phyloP scores from a whole-genome alignment of 352 stramenopile species.

The Globisporangium nagaii region DNA sequence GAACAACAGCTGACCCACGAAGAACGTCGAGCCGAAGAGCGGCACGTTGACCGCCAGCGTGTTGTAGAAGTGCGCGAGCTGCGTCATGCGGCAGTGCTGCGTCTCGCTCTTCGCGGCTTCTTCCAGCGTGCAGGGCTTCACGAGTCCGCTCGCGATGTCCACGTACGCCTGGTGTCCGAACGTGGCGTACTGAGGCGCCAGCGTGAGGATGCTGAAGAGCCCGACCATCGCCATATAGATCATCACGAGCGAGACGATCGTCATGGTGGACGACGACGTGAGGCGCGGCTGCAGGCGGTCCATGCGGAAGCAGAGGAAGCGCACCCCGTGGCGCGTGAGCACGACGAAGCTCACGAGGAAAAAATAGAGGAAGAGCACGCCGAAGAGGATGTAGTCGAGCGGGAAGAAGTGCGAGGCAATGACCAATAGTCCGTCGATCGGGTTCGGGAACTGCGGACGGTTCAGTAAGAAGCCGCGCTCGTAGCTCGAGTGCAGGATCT shows the following conservation, averaged over 20 bases:
- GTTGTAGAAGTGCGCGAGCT: constrained; percentile 82
- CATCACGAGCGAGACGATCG: constrained; percentile 68
- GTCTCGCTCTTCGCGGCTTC: constrained; percentile 47
- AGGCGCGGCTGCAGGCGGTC: constrained; percentile 64
- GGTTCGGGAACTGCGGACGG: constrained; percentile 54
- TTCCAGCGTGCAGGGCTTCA: constrained; percentile 59
- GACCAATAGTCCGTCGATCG: constrained; percentile 70
- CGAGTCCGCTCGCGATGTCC: constrained; percentile 26
- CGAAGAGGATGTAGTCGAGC: constrained; percentile 81
- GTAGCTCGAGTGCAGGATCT: constrained; percentile 72
- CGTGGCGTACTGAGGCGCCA: constrained; percentile 81
- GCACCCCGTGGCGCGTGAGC: constrained; percentile 69
- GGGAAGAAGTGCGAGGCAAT: constrained; percentile 70
- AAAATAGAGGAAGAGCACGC: constrained; percentile 71
- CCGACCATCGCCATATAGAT: constrained; percentile 80
- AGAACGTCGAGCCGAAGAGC: constrained; percentile 72
- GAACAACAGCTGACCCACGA: constrained; percentile 68
- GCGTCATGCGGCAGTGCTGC: constrained; percentile 65
- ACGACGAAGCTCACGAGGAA: constrained; percentile 73
- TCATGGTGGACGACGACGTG: constrained; percentile 72
- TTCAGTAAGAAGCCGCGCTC: constrained; percentile 67
- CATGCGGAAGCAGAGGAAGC: constrained; percentile 75
- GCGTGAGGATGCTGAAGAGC: constrained; percentile 74
- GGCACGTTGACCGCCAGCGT: constrained; percentile 59
- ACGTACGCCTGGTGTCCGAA: constrained; percentile 78